Evolutionary conservation across 148 eudicot species (phyloP).

Genomic region (Spergularia bocconei): DNA sequence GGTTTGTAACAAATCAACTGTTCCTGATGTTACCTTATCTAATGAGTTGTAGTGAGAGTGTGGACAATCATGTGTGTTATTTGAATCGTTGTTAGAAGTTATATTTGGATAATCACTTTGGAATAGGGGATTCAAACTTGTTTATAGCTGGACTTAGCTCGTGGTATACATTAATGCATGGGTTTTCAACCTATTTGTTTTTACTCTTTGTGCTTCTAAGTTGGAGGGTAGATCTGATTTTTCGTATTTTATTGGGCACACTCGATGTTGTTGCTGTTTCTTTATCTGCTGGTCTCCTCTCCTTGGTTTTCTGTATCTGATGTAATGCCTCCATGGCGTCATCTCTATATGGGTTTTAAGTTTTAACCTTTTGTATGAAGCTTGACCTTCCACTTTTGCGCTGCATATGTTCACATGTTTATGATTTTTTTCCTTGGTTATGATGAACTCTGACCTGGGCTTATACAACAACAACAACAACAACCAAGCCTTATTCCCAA

Average conservation of each 20-base stretch:
- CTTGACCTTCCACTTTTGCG: conserved; percentile 8
- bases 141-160: background rate
- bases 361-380: background rate
- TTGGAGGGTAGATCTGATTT: background rate
- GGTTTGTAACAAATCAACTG: background rate
- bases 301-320: background rate
- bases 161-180: background rate
- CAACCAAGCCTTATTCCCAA: too few species aligned
- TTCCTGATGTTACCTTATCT: background rate
- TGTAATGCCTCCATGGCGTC: background rate
- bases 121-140: background rate
- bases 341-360: conserved; percentile 3
- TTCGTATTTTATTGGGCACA: background rate
- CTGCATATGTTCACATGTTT: conserved; percentile 6
- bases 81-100: background rate
- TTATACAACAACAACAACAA: too few species aligned
- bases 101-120: background rate
- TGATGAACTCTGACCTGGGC: too few species aligned
- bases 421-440: conserved; percentile 25
- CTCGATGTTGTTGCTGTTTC: background rate
- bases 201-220: background rate
- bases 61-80: background rate
- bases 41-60: background rate
- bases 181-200: too few species aligned
- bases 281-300: background rate